These are phyloP conservation scores for Dioscorea zingiberensis DNA, from an alignment of 106 monocot species.

Conservation along the genomic window DNA sequence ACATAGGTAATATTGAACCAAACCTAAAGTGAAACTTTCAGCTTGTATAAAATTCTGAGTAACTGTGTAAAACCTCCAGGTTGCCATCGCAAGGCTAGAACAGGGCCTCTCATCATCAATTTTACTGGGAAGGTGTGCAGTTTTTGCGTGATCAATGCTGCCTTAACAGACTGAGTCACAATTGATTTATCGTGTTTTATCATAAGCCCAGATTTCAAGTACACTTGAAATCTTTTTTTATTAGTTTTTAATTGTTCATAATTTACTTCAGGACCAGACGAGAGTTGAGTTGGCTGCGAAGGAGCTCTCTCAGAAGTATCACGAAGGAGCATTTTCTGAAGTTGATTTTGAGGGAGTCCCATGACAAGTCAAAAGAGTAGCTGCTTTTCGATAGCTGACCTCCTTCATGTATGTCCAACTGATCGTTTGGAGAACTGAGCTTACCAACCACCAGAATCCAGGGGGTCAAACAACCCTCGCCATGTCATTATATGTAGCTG, in stretches of 20 bases:
- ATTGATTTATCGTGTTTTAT: neutral
- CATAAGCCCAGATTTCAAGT: neutral
- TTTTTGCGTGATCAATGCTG: neutral
- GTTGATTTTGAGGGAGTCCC: constrained; percentile 6
- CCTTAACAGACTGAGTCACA: neutral
- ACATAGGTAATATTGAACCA: constrained; percentile 41
- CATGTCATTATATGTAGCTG: too few relatives aligned
- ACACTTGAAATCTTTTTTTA: neutral
- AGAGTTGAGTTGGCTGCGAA: constrained; percentile 44
- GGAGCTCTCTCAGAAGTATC: constrained; percentile 27
- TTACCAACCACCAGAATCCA: too few relatives aligned
- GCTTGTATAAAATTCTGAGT: neutral
- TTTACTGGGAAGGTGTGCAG: constrained; percentile 71
- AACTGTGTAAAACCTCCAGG: constrained; percentile 29
- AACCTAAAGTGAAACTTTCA: neutral
- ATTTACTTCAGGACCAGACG: constrained; percentile 41
- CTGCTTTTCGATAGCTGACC: too few relatives aligned
- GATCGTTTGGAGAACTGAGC: too few relatives aligned
- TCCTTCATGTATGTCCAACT: too few relatives aligned
- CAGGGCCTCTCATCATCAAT: constrained; percentile 59
- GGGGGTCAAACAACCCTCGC: too few relatives aligned
- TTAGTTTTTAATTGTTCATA: neutral
- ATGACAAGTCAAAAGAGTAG: too few relatives aligned
- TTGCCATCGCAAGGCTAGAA: constrained; percentile 65
- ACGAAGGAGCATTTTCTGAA: constrained; percentile 37